These are phyloP conservation scores for Populus davidiana DNA, from an alignment of 345 rosid genomes.

Conservation along the genomic window DNA sequence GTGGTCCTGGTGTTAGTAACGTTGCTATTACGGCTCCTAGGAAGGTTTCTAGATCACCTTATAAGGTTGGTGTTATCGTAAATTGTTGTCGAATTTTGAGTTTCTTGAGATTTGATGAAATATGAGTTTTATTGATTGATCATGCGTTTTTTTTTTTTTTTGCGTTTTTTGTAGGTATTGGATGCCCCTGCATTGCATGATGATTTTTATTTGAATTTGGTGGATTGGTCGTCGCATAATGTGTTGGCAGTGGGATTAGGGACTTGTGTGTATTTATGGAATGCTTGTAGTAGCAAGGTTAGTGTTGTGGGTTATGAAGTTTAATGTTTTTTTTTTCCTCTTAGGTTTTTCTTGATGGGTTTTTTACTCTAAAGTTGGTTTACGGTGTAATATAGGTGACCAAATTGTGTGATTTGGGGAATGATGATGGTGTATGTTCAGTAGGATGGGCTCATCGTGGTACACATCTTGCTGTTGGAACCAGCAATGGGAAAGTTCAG, in stretches of 20 bases:
- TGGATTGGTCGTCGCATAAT: conserved; percentile 97
- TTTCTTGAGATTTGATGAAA: not conserved
- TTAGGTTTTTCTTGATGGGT: not conserved
- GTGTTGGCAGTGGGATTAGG: conserved; percentile 93
- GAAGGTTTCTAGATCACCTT: conserved; percentile 85
- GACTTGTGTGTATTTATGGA: conserved; percentile 96
- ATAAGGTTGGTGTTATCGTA: conserved; percentile 50
- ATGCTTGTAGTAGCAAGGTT: conserved; percentile 98
- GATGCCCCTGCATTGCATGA: conserved; percentile 99
- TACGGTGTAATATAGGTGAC: conserved; percentile 59
- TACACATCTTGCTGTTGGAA: conserved; percentile 87
- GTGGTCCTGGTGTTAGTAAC: conserved; percentile 52
- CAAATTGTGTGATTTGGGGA: conserved; percentile 87
- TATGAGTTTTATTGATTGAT: conserved; percentile 2
- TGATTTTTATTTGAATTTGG: conserved; percentile 95
- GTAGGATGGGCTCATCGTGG: conserved; percentile 94
- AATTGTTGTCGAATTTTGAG: not conserved
- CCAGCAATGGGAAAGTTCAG: conserved; percentile 81
- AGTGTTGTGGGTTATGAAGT: not conserved
- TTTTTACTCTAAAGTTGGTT: not conserved
- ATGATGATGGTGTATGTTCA: conserved; percentile 84
- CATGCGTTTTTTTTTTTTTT: not conserved
- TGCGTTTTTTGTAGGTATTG: conserved; percentile 55
- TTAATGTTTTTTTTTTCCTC: not conserved
- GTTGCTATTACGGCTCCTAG: conserved; percentile 74